Conservation (phyloP, 1,139 yeast genomes). For the Hyphopichia pseudoburtonii region DNA sequence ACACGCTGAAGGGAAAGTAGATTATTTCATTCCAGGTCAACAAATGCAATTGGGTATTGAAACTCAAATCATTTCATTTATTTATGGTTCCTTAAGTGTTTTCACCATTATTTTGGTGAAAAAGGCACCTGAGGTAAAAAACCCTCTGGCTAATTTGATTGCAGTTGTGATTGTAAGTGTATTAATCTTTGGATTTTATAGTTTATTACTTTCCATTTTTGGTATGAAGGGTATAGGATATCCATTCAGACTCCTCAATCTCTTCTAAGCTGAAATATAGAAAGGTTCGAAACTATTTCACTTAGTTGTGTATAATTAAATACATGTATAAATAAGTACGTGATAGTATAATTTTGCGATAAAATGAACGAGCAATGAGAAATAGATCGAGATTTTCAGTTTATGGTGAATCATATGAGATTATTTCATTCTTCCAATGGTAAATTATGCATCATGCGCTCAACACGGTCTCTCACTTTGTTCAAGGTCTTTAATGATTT, state of each 20-base stretch:
- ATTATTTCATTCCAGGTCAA: conserved; percentile 66
- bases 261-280: too few relatives aligned
- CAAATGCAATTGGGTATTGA: conserved; percentile 79
- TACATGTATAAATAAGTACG: too few relatives aligned
- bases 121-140: conserved; percentile 45
- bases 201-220: conserved; percentile 56
- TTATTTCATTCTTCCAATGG: too few relatives aligned
- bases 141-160: conserved; percentile 42
- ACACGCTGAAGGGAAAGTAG: conserved; percentile 52
- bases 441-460: too few relatives aligned
- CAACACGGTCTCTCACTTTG: conserved; percentile 35
- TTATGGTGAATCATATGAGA: too few relatives aligned
- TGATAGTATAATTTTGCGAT: too few relatives aligned
- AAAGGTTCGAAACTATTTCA: too few relatives aligned
- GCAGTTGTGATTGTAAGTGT: conserved; percentile 40
- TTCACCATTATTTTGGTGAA: conserved; percentile 49
- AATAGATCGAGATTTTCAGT: too few relatives aligned
- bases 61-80: conserved; percentile 68
- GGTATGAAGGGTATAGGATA: conserved; percentile 59
- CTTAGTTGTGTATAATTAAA: too few relatives aligned
- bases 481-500: conserved; percentile 29
- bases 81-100: conserved; percentile 60
- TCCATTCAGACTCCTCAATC: conserved; percentile 50
- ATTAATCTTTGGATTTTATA: conserved; percentile 50
- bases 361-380: too few relatives aligned